These are phyloP conservation scores for Kluyveromyces sp. DNA, from an alignment of 1,139 yeast genomes.

Conservation along the genomic window DNA sequence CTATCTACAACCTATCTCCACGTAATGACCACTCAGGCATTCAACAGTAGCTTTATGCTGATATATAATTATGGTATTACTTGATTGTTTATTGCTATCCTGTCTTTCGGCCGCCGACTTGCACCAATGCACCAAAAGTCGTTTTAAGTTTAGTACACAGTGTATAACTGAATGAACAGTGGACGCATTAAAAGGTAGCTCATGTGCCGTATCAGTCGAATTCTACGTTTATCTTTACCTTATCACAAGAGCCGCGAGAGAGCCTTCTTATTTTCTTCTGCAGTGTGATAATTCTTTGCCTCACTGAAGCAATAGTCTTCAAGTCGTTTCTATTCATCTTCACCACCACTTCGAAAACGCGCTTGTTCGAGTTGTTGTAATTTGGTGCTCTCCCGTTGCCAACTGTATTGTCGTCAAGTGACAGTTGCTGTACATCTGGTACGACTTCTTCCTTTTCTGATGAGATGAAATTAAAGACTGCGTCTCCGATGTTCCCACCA, in stretches of 20 bases:
- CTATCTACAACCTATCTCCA: too few relatives aligned
- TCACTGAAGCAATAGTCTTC: constrained; percentile 49
- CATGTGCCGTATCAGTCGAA: constrained; percentile 13
- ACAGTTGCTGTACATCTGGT: constrained; percentile 22
- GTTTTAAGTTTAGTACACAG: neutral
- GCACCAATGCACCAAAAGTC: too few relatives aligned
- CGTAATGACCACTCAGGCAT: too few relatives aligned
- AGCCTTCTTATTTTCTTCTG: constrained; percentile 47
- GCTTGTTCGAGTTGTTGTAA: constrained; percentile 18
- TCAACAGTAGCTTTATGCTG: too few relatives aligned
- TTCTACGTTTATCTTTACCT: constrained; percentile 36
- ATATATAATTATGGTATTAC: too few relatives aligned
- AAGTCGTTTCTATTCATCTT: constrained; percentile 44
- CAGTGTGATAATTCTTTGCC: constrained; percentile 44
- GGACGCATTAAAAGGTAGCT: too few relatives aligned
- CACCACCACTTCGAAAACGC: constrained; percentile 40
- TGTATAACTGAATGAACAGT: too few relatives aligned
- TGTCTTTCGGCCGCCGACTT: too few relatives aligned
- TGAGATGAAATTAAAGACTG: constrained; percentile 39
- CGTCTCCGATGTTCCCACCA: constrained; percentile 60
- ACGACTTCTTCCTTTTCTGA: constrained; percentile 26
- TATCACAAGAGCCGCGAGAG: constrained; percentile 39
- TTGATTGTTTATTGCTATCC: too few relatives aligned
- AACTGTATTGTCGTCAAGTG: constrained; percentile 21
- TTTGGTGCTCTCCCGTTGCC: constrained; percentile 20